phyloP scores from a whole-genome alignment of 805 yeast genomes.

The Kluyveromyces wickerhamii region DNA sequence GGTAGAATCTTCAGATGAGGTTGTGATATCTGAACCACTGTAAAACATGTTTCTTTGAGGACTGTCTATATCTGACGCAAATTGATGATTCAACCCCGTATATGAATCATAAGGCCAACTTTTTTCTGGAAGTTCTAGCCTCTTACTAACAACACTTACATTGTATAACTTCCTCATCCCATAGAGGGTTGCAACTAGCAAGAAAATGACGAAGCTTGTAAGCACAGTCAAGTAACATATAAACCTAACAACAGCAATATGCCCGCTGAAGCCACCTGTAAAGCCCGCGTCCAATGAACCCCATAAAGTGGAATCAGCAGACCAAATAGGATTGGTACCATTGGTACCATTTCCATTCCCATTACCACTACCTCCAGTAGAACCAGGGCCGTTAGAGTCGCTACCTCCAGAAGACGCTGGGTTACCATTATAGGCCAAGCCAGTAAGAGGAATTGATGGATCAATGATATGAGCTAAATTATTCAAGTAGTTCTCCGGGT shows the following conservation, averaged over 20 bases:
- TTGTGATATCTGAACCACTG: not conserved
- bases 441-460: constrained; percentile 21
- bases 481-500: constrained; percentile 47
- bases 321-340: constrained; percentile 10
- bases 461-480: constrained; percentile 67
- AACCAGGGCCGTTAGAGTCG: constrained; percentile 30
- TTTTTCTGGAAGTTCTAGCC: constrained; percentile 2
- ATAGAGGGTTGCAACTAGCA: not conserved
- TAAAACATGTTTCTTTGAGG: not conserved
- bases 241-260: constrained; percentile 1
- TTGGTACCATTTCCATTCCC: constrained; percentile 12
- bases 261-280: not conserved
- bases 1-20: not conserved
- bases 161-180: constrained; percentile 1
- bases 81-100: no score
- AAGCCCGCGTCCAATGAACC: constrained; percentile 7
- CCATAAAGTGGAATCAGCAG: not conserved
- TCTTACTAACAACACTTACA: not conserved
- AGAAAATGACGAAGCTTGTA: not conserved
- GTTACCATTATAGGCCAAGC: constrained; percentile 13
- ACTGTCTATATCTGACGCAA: not conserved
- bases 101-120: constrained; percentile 3
- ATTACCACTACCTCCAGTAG: constrained; percentile 15
- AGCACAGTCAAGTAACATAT: constrained; percentile 1
- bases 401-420: constrained; percentile 21